Percentiles rank a stretch among this genome's conserved stretches.
Evolutionary conservation across 129 eudicot species (phyloP).

Genomic region (Tagetes patula): DNA sequence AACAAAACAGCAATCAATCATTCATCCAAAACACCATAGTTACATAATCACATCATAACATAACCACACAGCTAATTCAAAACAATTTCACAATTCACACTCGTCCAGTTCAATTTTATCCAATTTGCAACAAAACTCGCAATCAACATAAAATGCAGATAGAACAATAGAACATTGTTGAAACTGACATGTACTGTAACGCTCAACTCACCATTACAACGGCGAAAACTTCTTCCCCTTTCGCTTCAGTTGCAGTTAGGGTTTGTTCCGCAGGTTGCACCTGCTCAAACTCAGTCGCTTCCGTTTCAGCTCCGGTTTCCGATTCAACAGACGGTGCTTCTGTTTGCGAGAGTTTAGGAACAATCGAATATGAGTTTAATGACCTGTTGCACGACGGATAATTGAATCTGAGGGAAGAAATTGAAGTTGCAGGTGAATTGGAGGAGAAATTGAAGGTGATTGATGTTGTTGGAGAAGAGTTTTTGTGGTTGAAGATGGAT

Average conservation of each 20-base stretch:
- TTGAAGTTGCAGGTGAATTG: slow-evolving; percentile 28
- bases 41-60: neutral
- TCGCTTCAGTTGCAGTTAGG: slow-evolving; percentile 33
- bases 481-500: slow-evolving; percentile 41
- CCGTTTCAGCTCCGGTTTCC: slow-evolving; percentile 37
- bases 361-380: slow-evolving; percentile 28
- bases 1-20: slow-evolving; percentile 12
- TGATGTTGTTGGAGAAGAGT: slow-evolving; percentile 18
- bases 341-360: slow-evolving; percentile 44
- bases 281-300: slow-evolving; percentile 26
- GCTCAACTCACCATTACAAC: slow-evolving; percentile 80
- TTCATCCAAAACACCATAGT: slow-evolving; percentile 4
- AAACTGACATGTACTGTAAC: neutral
- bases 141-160: neutral
- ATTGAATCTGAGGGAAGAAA: slow-evolving; percentile 42
- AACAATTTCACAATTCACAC: no score
- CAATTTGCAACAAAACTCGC: neutral
- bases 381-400: slow-evolving; percentile 19
- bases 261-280: slow-evolving; percentile 20
- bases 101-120: no score
- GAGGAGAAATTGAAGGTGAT: slow-evolving; percentile 30
- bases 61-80: neutral
- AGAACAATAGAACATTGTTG: neutral
- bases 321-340: slow-evolving; percentile 37
- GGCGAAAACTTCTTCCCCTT: slow-evolving; percentile 76